Base-by-base conservation (phyloP, 1,284 basidiomycete genomes). In the Mycena sp. region DNA sequence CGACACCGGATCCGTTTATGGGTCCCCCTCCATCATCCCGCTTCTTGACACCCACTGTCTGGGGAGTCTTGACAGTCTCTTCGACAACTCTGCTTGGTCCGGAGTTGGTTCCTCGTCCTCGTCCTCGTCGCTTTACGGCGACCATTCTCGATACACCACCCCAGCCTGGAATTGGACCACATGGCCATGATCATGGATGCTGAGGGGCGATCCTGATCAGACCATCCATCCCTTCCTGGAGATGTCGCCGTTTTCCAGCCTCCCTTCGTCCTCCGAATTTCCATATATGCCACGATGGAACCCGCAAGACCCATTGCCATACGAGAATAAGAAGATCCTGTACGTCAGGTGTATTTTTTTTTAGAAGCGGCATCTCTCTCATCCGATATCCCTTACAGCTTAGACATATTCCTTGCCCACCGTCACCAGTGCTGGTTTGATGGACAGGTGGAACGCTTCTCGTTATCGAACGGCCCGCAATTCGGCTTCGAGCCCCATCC, bases 351-450 rank as follows among this genome's bases (percentile, higher is more conserved):
- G 56, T 56, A 61, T 63, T 56, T 46, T 37, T 45, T 56, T 55
- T 57, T 17, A 46, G 14, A 21, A 16, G 17, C 30, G 38, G 7
- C 6, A 19, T 58, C 23, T 3, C 25, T 49, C 54, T 49, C 19
- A 43, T 41, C 46, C 37, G 52, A 35, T 17, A 25, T 16, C 28
- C 28, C 10, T 21, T 56, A 35, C 63, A 89, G 87, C 37, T 73
- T 88, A 48, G 79, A 85, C 48, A 78, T 85, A 29, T 88, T 89
- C 73, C 76, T 86, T 56, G 76, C 77, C 11, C 87, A 88, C 70
- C 80, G 82, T 56, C 83, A 85, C 69, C 86, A 88, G 71, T 87
- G 85, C 64, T 83, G 82, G 67, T 87, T 86, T 68, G 84, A 87
- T 69, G 77, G 84, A 48, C 79, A 83, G 70, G 74, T 83, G 53